These are phyloP conservation scores for Keithomyces neogunnii DNA, from an alignment of 2,329 filamentous ascomycete species.

Conservation along the genomic window DNA sequence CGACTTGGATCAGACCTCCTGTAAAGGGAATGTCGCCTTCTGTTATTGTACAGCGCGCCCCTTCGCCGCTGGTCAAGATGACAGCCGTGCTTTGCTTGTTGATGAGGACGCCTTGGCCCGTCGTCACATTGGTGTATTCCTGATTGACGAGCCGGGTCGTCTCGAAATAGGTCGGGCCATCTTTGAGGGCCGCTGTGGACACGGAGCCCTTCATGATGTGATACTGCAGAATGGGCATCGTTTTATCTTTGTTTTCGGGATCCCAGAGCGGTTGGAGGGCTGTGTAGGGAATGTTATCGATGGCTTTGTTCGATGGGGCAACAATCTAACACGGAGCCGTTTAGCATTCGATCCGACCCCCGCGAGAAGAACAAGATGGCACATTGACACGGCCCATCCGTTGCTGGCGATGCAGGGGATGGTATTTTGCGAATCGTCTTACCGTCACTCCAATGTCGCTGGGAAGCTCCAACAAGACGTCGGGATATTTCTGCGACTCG, in stretches of 20 bases:
- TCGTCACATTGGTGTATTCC: conserved; percentile 38
- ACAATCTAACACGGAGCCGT: conserved; percentile 31
- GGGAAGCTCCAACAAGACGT: conserved; percentile 34
- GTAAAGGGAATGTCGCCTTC: conserved; percentile 36
- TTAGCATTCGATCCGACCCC: neutral
- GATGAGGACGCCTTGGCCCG: conserved; percentile 39
- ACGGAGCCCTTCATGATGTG: conserved; percentile 51
- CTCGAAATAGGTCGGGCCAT: conserved; percentile 29
- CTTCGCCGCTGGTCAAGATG: conserved; percentile 42
- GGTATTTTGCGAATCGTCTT: conserved; percentile 9
- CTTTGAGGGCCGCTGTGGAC: conserved; percentile 24
- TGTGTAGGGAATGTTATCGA: conserved; percentile 45
- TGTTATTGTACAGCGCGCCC: conserved; percentile 32
- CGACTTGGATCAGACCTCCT: conserved; percentile 42
- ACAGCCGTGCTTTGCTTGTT: conserved; percentile 33
- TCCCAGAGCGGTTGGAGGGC: conserved; percentile 38
- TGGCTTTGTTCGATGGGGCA: conserved; percentile 49
- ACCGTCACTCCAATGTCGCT: conserved; percentile 36
- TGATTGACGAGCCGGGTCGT: conserved; percentile 33
- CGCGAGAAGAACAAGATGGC: neutral
- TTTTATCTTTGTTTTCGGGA: conserved; percentile 33
- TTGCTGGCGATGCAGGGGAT: too few relatives aligned
- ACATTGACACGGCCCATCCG: neutral
- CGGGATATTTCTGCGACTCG: conserved; percentile 33
- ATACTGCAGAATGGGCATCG: conserved; percentile 48